Conservation (phyloP, 345 rosid species). For the Corchorus olitorius region DNA sequence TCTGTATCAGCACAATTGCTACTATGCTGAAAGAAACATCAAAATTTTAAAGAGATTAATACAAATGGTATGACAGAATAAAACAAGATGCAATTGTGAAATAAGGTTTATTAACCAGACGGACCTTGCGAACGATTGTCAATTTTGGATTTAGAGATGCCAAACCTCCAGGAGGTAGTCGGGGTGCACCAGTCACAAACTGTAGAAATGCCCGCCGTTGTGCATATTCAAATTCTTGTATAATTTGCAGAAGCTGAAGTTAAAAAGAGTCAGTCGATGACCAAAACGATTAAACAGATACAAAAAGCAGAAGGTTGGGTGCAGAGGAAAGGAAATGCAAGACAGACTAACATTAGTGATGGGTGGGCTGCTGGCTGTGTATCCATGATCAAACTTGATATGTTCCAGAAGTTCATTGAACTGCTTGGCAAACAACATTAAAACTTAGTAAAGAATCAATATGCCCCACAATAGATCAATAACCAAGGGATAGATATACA, state of each 20-base stretch:
- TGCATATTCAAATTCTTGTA: conserved; percentile 65
- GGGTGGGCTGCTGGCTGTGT: conserved; percentile 95
- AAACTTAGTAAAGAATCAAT: conserved; percentile 3
- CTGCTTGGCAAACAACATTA: conserved; percentile 38
- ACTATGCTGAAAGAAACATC: conserved; percentile 55
- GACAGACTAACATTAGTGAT: conserved; percentile 54
- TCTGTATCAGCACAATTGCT: conserved; percentile 68
- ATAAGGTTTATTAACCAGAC: conserved; percentile 8
- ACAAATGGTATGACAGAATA: neutral
- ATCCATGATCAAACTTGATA: conserved; percentile 96
- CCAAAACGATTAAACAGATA: conserved; percentile 13
- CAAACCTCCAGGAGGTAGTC: conserved; percentile 93
- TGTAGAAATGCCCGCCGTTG: conserved; percentile 82
- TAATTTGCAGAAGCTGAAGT: conserved; percentile 74
- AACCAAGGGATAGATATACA: conserved; percentile 26
- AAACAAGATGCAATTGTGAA: neutral
- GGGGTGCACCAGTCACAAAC: conserved; percentile 93
- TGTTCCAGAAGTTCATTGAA: conserved; percentile 79
- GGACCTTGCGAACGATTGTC: conserved; percentile 92
- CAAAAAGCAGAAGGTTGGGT: conserved; percentile 9
- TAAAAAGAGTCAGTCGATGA: conserved; percentile 19
- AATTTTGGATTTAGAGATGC: conserved; percentile 86
- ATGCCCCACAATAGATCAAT: neutral
- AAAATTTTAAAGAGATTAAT: neutral
- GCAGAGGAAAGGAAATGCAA: neutral